Conservation (phyloP, 1,284 basidiomycete genomes). For the Hymenochaete sp. region DNA sequence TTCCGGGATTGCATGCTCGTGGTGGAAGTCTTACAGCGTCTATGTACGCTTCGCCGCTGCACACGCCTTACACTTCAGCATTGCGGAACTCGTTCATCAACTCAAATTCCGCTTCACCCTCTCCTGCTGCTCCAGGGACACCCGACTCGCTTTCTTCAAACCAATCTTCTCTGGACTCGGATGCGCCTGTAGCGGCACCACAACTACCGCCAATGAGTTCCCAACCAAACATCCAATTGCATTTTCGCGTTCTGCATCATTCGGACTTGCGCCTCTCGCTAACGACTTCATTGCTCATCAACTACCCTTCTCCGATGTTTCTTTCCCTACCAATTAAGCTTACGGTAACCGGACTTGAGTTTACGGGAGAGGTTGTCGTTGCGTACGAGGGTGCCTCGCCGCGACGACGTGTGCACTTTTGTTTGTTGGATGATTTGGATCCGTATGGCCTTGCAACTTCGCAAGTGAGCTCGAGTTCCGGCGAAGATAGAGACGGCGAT, state of each 20-base stretch:
- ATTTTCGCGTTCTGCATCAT: slow-evolving; percentile 66
- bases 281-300: slow-evolving; percentile 89
- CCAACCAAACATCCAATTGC: slow-evolving; percentile 67
- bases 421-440: slow-evolving; percentile 79
- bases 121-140: neutral
- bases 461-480: slow-evolving; percentile 22
- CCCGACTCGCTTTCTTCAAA: slow-evolving; percentile 1
- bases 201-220: slow-evolving; percentile 22
- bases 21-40: slow-evolving; percentile 8
- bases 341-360: slow-evolving; percentile 79
- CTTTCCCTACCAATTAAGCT: slow-evolving; percentile 95
- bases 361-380: slow-evolving; percentile 80
- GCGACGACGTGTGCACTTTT: slow-evolving; percentile 75
- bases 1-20: slow-evolving; percentile 2
- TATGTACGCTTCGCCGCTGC: slow-evolving; percentile 5
- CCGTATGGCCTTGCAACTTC: slow-evolving; percentile 58
- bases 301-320: slow-evolving; percentile 91
- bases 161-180: neutral
- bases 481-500: slow-evolving; percentile 36
- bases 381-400: slow-evolving; percentile 76
- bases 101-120: neutral
- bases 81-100: neutral
- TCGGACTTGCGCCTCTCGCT: slow-evolving; percentile 77
- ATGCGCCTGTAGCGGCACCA: neutral
- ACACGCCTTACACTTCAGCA: slow-evolving; percentile 5